A percentile compares a stretch with the other conserved stretches of the same genome.
Conservation (phyloP, 257 asterid genomes). For the Ballota nigra region DNA sequence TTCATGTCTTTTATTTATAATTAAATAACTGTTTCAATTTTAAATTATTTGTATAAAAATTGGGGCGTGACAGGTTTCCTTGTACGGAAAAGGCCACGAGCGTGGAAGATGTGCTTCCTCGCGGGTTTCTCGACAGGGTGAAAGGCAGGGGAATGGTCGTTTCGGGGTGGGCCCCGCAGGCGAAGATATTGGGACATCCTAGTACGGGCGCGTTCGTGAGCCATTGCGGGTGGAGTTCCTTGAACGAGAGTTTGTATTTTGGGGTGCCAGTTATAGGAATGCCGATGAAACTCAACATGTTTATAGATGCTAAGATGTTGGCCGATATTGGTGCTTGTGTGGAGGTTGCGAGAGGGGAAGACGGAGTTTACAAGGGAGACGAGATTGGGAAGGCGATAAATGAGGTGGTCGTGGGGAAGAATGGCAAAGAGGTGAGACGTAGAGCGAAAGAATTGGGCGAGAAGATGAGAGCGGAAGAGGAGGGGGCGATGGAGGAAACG, state of each 20-base stretch:
- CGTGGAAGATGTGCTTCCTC: constrained; percentile 17
- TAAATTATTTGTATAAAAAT: too few species aligned
- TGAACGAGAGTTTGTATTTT: constrained; percentile 32
- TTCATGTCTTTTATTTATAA: too few species aligned
- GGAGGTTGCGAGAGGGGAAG: constrained; percentile 28
- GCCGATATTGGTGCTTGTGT: constrained; percentile 29
- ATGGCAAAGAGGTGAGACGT: background rate
- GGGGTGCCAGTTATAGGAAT: constrained; percentile 42
- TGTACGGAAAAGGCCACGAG: background rate
- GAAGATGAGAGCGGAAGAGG: constrained; percentile 34
- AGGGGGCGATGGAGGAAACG: constrained; percentile 19
- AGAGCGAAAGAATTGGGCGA: constrained; percentile 27
- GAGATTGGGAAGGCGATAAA: constrained; percentile 19
- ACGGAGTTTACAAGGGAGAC: constrained; percentile 4
- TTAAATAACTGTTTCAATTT: too few species aligned
- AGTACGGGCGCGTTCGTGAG: constrained; percentile 40
- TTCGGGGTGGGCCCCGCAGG: constrained; percentile 46
- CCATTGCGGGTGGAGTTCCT: constrained; percentile 56
- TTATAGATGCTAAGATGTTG: constrained; percentile 24
- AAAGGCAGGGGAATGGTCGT: constrained; percentile 33
- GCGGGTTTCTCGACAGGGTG: constrained; percentile 39
- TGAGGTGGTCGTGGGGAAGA: constrained; percentile 21
- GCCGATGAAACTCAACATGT: constrained; percentile 36
- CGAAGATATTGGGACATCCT: constrained; percentile 29
- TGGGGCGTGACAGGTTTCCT: too few species aligned